Conservation (phyloP, 371 early-diverging fungal species). For the Encephalitozoon cuniculi region DNA sequence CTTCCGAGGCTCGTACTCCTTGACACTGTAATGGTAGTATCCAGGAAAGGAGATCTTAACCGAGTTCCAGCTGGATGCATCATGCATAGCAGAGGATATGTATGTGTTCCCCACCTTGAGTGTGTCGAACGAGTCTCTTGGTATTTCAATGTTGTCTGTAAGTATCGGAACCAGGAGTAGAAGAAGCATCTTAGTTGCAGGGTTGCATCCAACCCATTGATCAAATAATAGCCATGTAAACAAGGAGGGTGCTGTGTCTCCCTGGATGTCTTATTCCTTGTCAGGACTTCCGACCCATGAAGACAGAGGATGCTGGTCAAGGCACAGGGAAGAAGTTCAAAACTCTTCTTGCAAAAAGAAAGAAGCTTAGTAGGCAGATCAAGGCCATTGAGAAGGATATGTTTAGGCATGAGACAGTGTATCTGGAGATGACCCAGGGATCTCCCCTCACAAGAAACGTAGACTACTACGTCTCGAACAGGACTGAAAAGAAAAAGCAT, state of each 20-base stretch:
- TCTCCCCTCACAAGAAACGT: conserved; percentile 23
- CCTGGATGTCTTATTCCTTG: background rate
- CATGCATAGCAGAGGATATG: background rate
- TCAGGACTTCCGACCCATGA: background rate
- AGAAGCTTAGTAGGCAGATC: conserved; percentile 15
- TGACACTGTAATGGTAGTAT: background rate
- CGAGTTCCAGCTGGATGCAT: background rate
- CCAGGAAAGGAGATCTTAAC: conserved; percentile 10
- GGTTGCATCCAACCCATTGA: background rate
- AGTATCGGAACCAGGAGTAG: background rate
- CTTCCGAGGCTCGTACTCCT: background rate
- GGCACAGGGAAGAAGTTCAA: background rate
- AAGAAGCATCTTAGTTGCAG: background rate
- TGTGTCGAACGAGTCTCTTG: background rate
- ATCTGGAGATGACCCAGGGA: conserved; percentile 37
- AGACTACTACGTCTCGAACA: conserved; percentile 28
- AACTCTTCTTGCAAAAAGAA: conserved; percentile 14
- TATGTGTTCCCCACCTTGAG: background rate
- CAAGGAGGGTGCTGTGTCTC: background rate
- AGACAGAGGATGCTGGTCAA: background rate
- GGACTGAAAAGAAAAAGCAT: conserved; percentile 38
- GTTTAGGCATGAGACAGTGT: conserved; percentile 36
- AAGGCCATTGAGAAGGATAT: conserved; percentile 23
- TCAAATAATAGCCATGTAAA: background rate
- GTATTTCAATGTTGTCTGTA: conserved; percentile 6